Evolutionary conservation across 1,139 yeast species (phyloP).

Genomic region (Pichia norvegensis): DNA sequence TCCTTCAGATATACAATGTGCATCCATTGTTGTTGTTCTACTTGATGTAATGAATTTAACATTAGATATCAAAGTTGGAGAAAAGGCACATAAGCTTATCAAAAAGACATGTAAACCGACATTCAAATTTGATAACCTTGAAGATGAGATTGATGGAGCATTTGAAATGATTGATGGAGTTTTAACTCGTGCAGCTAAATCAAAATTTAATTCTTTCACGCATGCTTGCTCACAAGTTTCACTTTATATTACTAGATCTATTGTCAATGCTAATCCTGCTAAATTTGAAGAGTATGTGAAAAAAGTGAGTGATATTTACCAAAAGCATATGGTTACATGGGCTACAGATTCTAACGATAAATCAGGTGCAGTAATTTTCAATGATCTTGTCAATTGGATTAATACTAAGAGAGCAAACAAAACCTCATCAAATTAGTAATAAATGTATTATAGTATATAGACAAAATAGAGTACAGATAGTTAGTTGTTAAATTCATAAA

Average conservation of each 20-base stretch:
- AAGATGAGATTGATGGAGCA: conserved; percentile 14
- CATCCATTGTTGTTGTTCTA: conserved; percentile 36
- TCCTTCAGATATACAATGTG: conserved; percentile 22
- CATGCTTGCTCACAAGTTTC: conserved; percentile 57
- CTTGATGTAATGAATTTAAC: conserved; percentile 58
- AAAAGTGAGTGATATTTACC: conserved; percentile 48
- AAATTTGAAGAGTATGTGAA: conserved; percentile 25
- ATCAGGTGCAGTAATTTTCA: conserved; percentile 54
- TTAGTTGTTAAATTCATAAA: not conserved
- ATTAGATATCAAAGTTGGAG: conserved; percentile 59
- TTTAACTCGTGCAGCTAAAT: conserved; percentile 36
- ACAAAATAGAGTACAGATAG: not conserved
- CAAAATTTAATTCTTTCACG: conserved; percentile 42
- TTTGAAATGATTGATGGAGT: conserved; percentile 32
- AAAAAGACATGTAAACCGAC: conserved; percentile 58
- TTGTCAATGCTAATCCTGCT: conserved; percentile 30
- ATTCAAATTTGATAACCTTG: conserved; percentile 12
- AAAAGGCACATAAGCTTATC: conserved; percentile 66
- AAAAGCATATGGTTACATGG: conserved; percentile 55
- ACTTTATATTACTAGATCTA: conserved; percentile 52
- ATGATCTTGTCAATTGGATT: conserved; percentile 79
- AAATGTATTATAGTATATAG: not conserved
- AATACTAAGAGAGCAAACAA: conserved; percentile 32
- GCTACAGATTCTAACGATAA: conserved; percentile 40
- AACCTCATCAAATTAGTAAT: not conserved